Base-by-base conservation (phyloP, 2,329 filamentous ascomycete species). In the Diplodia scrobiculata region DNA sequence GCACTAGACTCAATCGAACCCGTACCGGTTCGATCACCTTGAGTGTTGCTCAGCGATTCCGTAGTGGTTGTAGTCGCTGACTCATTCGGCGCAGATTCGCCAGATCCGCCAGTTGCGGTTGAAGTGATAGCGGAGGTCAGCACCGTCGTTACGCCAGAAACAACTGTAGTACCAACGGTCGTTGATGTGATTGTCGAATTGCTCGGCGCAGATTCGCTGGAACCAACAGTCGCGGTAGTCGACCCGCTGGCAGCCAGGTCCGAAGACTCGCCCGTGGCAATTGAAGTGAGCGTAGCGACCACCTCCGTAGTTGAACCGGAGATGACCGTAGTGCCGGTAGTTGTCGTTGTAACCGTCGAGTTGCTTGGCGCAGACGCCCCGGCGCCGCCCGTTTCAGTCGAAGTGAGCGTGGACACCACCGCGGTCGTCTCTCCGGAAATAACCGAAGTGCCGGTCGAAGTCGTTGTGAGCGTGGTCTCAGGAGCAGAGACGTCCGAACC, bases 401-500 rank as follows among this genome's bases (percentile, higher is more conserved):
- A 60, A 7, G 58, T 50, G n/a, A 27, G 25, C 10, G 66, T 50
- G 5, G 55, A 54, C 51, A 50, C 53, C 11, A 45, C 59, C 13
- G 41, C 32, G 11, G 19, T 54, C 9, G 60, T 53, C 2, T n/a
- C 48, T 10, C 60, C 60, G 9, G 48, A 53, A 21, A 25, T 27
- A 2, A 25, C 52, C 14, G 59, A 50, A 9, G 34, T 38, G 21
- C 47, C 47, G 2, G 59, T 52, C 4, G 36, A 29, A 4, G 59
- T 38, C 14, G 59, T 52, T 9, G 59, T 50, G 14, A 48, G 51
- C 6, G 47, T 63, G 7, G 59, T 17, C 10, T 47, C 29, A 32
- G 64, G 47, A 14, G 54, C n/a, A 48, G 69, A 58, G 1, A 70
- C 60, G 3, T 68, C 68, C 36, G 38, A 51, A 13, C 66, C 53